These are phyloP conservation scores for Peronosclerospora sorghi DNA, from an alignment of 352 stramenopile species.

Conservation along the genomic window DNA sequence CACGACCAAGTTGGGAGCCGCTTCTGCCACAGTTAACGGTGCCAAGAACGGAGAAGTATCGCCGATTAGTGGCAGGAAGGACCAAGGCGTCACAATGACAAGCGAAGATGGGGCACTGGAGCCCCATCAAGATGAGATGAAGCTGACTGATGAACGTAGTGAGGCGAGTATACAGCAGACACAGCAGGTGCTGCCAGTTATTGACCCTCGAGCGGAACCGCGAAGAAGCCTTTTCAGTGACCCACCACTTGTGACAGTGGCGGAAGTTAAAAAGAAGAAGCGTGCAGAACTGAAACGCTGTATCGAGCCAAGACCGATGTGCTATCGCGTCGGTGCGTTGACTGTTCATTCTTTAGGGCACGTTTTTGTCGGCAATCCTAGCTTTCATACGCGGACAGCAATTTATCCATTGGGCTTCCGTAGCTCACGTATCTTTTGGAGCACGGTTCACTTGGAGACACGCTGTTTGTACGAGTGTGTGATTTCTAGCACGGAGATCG, in stretches of 20 bases:
- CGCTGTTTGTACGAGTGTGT: conserved; percentile 88
- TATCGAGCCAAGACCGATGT: conserved; percentile 33
- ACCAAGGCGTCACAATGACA: background rate
- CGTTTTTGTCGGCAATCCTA: conserved; percentile 62
- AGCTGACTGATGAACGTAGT: background rate
- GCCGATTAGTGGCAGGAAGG: conserved; percentile 2
- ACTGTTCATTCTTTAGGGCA: conserved; percentile 74
- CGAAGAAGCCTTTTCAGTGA: conserved; percentile 35
- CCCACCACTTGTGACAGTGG: conserved; percentile 24
- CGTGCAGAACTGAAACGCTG: conserved; percentile 26
- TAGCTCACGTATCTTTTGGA: conserved; percentile 91
- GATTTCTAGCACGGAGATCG: conserved; percentile 71
- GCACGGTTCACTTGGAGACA: conserved; percentile 28
- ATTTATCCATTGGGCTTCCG: conserved; percentile 86
- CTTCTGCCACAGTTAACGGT: conserved; percentile 3
- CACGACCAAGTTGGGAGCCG: background rate
- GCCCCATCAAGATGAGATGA: background rate
- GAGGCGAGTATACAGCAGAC: background rate
- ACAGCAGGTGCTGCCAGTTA: conserved; percentile 30
- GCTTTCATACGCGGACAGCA: conserved; percentile 80
- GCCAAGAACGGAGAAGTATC: background rate
- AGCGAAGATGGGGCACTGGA: background rate
- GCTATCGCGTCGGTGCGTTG: conserved; percentile 58
- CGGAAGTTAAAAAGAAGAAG: conserved; percentile 60
- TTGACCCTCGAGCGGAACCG: conserved; percentile 33